phyloP scores from a whole-genome alignment of 306 rosid genomes.

The Casuarina equisetifolia region DNA sequence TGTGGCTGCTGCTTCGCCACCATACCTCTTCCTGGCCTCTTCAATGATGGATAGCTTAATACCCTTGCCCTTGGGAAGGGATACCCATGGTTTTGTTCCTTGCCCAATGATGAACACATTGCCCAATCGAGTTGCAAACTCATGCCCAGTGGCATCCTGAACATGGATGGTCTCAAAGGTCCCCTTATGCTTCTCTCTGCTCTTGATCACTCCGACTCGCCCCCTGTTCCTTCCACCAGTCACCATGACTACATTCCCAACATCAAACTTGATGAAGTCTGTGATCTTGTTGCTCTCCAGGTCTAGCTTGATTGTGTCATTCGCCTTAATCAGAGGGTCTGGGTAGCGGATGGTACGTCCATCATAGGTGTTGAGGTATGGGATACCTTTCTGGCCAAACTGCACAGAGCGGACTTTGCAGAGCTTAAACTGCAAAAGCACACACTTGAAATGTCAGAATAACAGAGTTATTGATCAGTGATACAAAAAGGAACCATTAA shows the following conservation, averaged over 20 bases:
- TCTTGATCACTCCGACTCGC: constrained; percentile 79
- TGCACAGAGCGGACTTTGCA: constrained; percentile 81
- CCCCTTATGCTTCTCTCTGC: constrained; percentile 83
- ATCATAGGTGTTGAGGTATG: constrained; percentile 76
- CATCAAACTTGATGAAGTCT: constrained; percentile 74
- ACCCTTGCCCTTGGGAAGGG: constrained; percentile 87
- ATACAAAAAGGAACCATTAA: neutral
- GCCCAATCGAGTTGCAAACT: constrained; percentile 67
- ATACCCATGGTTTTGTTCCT: constrained; percentile 65
- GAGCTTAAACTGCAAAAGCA: constrained; percentile 62
- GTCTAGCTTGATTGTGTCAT: constrained; percentile 82
- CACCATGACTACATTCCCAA: constrained; percentile 81
- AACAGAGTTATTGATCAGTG: neutral
- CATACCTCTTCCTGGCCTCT: constrained; percentile 71
- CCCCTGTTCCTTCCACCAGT: constrained; percentile 81
- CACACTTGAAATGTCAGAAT: neutral
- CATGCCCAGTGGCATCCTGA: constrained; percentile 80
- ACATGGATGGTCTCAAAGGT: constrained; percentile 72
- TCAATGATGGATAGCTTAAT: constrained; percentile 74
- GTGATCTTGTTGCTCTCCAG: constrained; percentile 62
- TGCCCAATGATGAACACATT: constrained; percentile 75
- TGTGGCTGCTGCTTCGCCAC: constrained; percentile 58
- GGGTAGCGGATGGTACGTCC: constrained; percentile 92
- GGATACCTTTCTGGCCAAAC: constrained; percentile 80
- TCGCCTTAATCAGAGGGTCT: constrained; percentile 74